phyloP scores from a whole-genome alignment of 345 rosid genomes.

The Adansonia digitata region DNA sequence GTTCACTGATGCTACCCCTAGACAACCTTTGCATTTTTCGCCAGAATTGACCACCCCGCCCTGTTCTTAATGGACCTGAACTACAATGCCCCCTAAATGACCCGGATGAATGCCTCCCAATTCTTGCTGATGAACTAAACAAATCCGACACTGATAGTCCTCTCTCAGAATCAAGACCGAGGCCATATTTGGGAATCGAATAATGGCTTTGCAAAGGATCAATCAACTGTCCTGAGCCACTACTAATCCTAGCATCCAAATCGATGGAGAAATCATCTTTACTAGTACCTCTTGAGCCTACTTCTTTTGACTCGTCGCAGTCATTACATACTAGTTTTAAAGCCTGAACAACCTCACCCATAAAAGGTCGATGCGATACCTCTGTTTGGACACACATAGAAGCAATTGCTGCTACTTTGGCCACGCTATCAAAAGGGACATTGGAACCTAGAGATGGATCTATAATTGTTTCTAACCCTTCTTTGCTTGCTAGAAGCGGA shows the following conservation, averaged over 20 bases:
- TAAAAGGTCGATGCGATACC: constrained; percentile 92
- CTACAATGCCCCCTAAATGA: constrained; percentile 58
- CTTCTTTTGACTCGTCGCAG: constrained; percentile 70
- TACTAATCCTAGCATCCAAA: constrained; percentile 38
- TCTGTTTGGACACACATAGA: constrained; percentile 97
- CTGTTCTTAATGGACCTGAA: constrained; percentile 63
- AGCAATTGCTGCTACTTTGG: constrained; percentile 89
- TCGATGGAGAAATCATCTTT: constrained; percentile 44
- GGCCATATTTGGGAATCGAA: constrained; percentile 39
- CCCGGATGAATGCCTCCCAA: constrained; percentile 32
- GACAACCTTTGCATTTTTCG: constrained; percentile 55
- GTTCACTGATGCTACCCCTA: constrained; percentile 69
- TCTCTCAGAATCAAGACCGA: constrained; percentile 56
- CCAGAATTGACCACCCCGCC: constrained; percentile 54
- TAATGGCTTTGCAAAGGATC: constrained; percentile 33
- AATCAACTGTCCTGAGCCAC: constrained; percentile 36
- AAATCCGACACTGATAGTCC: constrained; percentile 51
- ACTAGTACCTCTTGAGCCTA: constrained; percentile 48
- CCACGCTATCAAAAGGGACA: constrained; percentile 70
- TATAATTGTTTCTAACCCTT: constrained; percentile 62
- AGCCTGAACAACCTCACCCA: constrained; percentile 99
- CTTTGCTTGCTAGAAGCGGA: constrained; percentile 65
- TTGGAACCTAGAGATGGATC: constrained; percentile 65
- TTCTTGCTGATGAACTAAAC: constrained; percentile 38
- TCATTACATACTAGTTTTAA: constrained; percentile 81